phyloP scores from a whole-genome alignment of 2,329 filamentous ascomycete genomes.

The Fusarium sp. region DNA sequence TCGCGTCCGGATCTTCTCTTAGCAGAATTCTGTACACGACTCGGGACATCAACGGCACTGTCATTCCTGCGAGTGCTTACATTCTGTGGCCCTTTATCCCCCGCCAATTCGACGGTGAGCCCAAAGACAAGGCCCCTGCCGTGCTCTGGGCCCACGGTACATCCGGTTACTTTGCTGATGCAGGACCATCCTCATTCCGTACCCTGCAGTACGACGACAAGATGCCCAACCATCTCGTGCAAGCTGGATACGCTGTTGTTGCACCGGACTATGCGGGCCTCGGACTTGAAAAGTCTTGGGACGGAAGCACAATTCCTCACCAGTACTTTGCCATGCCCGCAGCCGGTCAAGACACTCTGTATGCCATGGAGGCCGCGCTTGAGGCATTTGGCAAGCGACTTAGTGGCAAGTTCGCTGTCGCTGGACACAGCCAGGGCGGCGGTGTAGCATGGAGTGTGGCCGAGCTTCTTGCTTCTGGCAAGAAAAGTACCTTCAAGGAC shows the following conservation, averaged over 20 bases:
- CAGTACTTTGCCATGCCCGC: constrained; percentile 54
- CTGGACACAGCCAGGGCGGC: constrained; percentile 62
- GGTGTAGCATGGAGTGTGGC: constrained; percentile 54
- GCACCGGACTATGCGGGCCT: constrained; percentile 60
- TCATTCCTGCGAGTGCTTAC: constrained; percentile 19
- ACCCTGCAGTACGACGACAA: constrained; percentile 55
- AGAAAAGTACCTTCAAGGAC: constrained; percentile 9
- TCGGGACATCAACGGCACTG: constrained; percentile 22
- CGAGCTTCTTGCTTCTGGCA: constrained; percentile 41
- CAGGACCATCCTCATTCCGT: constrained; percentile 55
- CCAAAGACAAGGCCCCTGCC: constrained; percentile 29
- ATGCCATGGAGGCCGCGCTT: constrained; percentile 56
- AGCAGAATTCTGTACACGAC: constrained; percentile 27
- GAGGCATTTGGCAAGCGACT: constrained; percentile 53
- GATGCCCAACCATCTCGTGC: constrained; percentile 52
- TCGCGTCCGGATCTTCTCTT: constrained; percentile 5
- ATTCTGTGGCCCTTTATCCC: constrained; percentile 29
- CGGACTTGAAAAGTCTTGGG: constrained; percentile 51
- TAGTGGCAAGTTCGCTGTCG: constrained; percentile 54
- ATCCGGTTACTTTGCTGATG: constrained; percentile 52
- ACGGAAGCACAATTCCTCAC: constrained; percentile 53
- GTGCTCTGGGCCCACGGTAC: constrained; percentile 61
- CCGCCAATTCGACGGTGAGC: background rate
- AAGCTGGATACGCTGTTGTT: constrained; percentile 58
- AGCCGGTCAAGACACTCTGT: constrained; percentile 57